phyloP scores from a whole-genome alignment of 2,329 filamentous ascomycete genomes.

The Cylindrodendrum hubeiense region DNA sequence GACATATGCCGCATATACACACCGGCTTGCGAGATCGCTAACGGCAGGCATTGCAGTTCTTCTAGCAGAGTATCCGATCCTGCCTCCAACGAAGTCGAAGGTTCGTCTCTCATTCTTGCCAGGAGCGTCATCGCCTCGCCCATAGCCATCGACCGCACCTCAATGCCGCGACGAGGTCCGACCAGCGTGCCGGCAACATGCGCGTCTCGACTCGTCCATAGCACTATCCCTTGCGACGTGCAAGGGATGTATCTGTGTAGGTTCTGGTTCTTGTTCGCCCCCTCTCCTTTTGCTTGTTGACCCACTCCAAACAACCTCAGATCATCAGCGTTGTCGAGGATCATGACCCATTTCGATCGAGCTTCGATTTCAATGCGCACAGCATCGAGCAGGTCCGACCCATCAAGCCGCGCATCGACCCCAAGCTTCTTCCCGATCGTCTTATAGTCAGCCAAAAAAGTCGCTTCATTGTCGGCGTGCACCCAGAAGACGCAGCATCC shows the following conservation, averaged over 20 bases:
- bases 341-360: constrained; percentile 12
- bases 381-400: constrained; percentile 28
- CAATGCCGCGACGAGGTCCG: constrained; percentile 31
- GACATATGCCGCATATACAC: constrained; percentile 47
- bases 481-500: constrained; percentile 51
- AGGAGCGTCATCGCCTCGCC: constrained; percentile 31
- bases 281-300: not conserved
- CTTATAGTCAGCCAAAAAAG: constrained; percentile 46
- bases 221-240: constrained; percentile 36
- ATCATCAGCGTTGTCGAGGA: constrained; percentile 27
- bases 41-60: constrained; percentile 45
- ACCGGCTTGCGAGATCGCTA: constrained; percentile 49
- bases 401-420: constrained; percentile 37
- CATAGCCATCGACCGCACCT: constrained; percentile 40
- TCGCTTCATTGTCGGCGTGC: constrained; percentile 47
- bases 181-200: constrained; percentile 45
- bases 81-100: constrained; percentile 9
- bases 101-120: not conserved
- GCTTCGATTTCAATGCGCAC: constrained; percentile 15
- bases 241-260: not conserved
- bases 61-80: constrained; percentile 27
- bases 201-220: constrained; percentile 50
- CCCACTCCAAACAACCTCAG: constrained; percentile 2
- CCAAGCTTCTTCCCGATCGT: constrained; percentile 43
- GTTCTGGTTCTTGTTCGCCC: not conserved